Percentiles rank a stretch among this genome's conserved stretches.
phyloP scores from a whole-genome alignment of 129 eudicot genomes.

The Glebionis coronaria region DNA sequence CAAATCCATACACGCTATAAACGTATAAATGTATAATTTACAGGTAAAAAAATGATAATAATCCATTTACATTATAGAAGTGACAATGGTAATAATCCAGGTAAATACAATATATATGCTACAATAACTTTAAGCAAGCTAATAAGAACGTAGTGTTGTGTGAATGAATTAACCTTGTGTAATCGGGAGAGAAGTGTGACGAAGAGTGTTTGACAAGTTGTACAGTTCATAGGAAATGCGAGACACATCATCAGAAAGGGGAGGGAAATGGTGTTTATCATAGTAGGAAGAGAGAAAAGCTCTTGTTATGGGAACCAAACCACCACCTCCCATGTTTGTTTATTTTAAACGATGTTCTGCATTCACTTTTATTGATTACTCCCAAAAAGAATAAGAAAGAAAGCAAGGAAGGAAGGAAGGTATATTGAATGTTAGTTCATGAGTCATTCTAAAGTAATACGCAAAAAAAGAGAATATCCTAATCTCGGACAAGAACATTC shows the following conservation, averaged over 20 bases:
- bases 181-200: constrained; percentile 29
- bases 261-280: constrained; percentile 61
- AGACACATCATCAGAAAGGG: constrained; percentile 51
- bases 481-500: constrained; percentile 29
- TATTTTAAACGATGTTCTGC: constrained; percentile 24
- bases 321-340: constrained; percentile 37
- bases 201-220: constrained; percentile 43
- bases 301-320: constrained; percentile 79
- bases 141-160: neutral
- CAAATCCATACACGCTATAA: neutral
- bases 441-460: constrained; percentile 13
- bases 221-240: constrained; percentile 49
- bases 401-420: neutral
- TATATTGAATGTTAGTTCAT: neutral
- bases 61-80: too few species aligned
- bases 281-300: constrained; percentile 66
- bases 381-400: neutral
- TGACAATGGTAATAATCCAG: too few species aligned
- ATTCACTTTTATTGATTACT: neutral
- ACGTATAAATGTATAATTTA: neutral
- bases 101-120: too few species aligned
- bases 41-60: too few species aligned
- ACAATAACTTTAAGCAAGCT: too few species aligned
- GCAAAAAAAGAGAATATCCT: constrained; percentile 28
- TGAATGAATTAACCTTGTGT: constrained; percentile 46